Conservation (phyloP, 2,329 filamentous ascomycete genomes). For the Phaeoacremonium minimum region DNA sequence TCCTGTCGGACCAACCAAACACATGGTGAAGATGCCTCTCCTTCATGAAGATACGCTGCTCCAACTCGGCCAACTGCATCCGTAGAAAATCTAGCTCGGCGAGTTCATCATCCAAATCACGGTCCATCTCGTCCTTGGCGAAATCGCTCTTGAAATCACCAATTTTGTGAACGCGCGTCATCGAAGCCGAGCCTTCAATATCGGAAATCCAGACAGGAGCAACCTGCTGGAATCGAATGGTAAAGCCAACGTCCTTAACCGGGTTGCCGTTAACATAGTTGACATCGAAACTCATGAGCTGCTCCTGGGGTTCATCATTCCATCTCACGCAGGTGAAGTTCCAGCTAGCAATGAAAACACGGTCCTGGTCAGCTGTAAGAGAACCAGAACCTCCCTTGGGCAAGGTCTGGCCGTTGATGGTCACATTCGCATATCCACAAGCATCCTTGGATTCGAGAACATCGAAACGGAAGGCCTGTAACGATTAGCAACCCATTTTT, state of each 20-base stretch:
- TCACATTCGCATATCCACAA: constrained; percentile 42
- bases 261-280: constrained; percentile 34
- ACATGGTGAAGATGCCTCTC: constrained; percentile 31
- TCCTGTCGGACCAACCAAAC: constrained; percentile 19
- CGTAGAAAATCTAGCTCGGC: constrained; percentile 38
- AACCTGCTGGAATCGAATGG: constrained; percentile 41
- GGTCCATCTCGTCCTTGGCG: constrained; percentile 16
- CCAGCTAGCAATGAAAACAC: constrained; percentile 39
- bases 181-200: constrained; percentile 33
- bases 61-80: constrained; percentile 33
- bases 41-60: constrained; percentile 35
- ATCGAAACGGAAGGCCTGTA: constrained; percentile 39
- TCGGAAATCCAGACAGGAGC: constrained; percentile 34
- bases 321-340: constrained; percentile 38
- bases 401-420: constrained; percentile 39
- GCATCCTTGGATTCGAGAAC: constrained; percentile 37
- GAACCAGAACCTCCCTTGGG: constrained; percentile 35
- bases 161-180: constrained; percentile 17
- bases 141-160: constrained; percentile 12
- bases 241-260: constrained; percentile 32
- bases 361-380: constrained; percentile 31
- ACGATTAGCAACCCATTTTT: no score
- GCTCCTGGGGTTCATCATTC: constrained; percentile 32
- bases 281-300: constrained; percentile 39
- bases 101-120: constrained; percentile 38